Evolutionary conservation across 2,329 filamentous ascomycete genomes (phyloP), one percentile per base, ranked within the genome.

Genomic region (Fonsecaea nubica): DNA sequence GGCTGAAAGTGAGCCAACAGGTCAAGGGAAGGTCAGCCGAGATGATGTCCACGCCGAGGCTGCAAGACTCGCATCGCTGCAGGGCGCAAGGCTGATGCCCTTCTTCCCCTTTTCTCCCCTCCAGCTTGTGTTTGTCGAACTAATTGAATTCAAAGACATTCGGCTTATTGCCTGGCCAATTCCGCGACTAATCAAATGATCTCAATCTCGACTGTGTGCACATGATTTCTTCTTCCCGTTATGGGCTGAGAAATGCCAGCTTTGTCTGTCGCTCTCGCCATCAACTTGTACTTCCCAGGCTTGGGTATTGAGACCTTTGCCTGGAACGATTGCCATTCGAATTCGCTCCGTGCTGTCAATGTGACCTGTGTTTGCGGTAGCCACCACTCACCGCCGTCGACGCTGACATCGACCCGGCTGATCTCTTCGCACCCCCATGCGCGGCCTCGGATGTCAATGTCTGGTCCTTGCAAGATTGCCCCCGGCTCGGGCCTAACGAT

Each of bases 261-360:
- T 15, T 36, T 40, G 48, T 70, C 68, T 12, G 61, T 68, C 13
- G 70, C 70, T 42, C 58, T 64, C 15, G 65, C 68, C 10, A 65
- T 62, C 30, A 72, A 38, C 6, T 52, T 54, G 53, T 67, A 66
- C 25, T 35, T 63, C 13, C 70, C 70, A 4, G 60, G 60, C 12
- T 21, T 21, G 30, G 56, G n/a, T 12, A 72, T 10, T n/a, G 21
- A 36, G 6, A 69, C 32, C 21, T 45, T 55, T 15, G 62, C 15
- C 18, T 54, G 56, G 33, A 68, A 71, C 13, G 66, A 40, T 57
- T 72, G 70, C 70, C 70, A 72, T 45, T 70, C 68, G 33, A 65
- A 72, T 36, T 66, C 38, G 7, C 48, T 53, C 10, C 68, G 63
- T 18, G 62, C 25, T 18, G 21, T 18, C 12, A 70, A 33, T 10